phyloP scores from a whole-genome alignment of 768 basidiomycete species.

The Mycena amicta region DNA sequence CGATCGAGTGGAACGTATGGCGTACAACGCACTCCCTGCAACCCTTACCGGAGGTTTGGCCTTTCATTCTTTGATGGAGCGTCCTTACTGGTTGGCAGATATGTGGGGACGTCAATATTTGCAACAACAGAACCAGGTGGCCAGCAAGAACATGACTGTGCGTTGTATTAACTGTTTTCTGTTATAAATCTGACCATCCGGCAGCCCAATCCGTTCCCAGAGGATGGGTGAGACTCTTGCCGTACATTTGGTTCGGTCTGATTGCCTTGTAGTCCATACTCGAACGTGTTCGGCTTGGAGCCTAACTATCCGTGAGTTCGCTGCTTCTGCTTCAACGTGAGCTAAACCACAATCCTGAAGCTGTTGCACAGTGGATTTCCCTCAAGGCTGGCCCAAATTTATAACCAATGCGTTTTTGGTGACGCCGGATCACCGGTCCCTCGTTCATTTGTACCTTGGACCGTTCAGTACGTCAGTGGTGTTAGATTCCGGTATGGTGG shows the following conservation, averaged over 20 bases:
- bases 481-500: too few relatives aligned
- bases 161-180: constrained; percentile 32
- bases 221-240: constrained; percentile 53
- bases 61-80: neutral
- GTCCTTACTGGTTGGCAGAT: constrained; percentile 31
- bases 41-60: constrained; percentile 40
- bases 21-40: constrained; percentile 45
- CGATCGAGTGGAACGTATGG: constrained; percentile 47
- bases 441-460: constrained; percentile 43
- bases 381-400: constrained; percentile 49
- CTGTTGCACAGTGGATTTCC: constrained; percentile 45
- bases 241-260: too few relatives aligned
- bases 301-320: constrained; percentile 39
- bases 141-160: constrained; percentile 54
- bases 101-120: constrained; percentile 65
- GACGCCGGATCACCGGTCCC: constrained; percentile 33
- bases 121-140: constrained; percentile 62
- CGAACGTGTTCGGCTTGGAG: constrained; percentile 44
- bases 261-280: constrained; percentile 34
- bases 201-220: constrained; percentile 53
- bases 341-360: constrained; percentile 17
- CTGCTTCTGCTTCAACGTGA: neutral
- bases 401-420: constrained; percentile 43
- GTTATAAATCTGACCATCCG: neutral
- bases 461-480: constrained; percentile 37